Conservation (phyloP, 75 land plant genomes). For the Pinus tabuliformis region DNA sequence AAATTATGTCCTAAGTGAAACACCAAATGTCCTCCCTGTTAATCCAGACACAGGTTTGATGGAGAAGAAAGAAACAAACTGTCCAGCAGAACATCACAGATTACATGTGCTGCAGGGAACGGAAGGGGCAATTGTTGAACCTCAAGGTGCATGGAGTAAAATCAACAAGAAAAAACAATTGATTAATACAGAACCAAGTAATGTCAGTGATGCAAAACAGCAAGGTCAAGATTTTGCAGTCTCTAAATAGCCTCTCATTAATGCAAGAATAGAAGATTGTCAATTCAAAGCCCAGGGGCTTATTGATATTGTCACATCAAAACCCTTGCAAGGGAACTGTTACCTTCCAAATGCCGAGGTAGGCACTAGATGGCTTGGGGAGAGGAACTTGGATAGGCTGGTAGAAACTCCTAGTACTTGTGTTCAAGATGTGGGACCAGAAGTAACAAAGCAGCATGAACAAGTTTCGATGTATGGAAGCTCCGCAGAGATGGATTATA, state of each 20-base stretch:
- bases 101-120: background rate
- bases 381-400: background rate
- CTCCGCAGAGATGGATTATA: background rate
- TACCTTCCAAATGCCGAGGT: background rate
- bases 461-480: background rate
- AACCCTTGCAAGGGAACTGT: background rate
- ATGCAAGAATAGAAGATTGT: background rate
- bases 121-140: background rate
- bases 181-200: background rate
- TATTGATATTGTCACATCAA: background rate
- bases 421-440: background rate
- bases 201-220: background rate
- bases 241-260: background rate
- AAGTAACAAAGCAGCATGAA: background rate
- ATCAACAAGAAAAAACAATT: background rate
- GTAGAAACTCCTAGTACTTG: background rate
- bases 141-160: background rate
- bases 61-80: background rate
- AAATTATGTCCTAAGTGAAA: no score
- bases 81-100: background rate
- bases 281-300: background rate
- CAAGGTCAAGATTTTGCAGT: conserved; percentile 1
- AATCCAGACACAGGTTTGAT: background rate
- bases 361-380: background rate
- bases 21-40: no score